These are phyloP conservation scores for Chlorophyllum brunneum DNA, from an alignment of 768 basidiomycete genomes.

Conservation along the genomic window DNA sequence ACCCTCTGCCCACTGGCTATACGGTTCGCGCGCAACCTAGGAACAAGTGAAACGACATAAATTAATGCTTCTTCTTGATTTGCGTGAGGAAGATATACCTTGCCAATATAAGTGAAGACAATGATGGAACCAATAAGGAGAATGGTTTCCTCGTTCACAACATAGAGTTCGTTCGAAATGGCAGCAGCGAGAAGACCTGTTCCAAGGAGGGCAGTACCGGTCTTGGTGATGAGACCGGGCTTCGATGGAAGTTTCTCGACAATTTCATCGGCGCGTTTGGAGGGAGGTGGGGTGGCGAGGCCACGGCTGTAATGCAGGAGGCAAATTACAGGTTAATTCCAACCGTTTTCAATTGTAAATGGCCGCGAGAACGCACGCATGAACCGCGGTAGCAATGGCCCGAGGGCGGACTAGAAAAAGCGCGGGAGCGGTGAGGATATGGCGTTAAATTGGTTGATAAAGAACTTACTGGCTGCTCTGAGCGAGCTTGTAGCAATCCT, in stretches of 20 bases:
- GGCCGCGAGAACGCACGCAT: constrained; percentile 41
- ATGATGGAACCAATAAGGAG: constrained; percentile 81
- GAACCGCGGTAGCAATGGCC: constrained; percentile 41
- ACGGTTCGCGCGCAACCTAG: constrained; percentile 79
- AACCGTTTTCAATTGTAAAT: constrained; percentile 9
- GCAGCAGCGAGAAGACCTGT: constrained; percentile 86
- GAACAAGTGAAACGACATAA: constrained; percentile 16
- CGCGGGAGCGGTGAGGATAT: neutral
- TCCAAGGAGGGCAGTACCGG: constrained; percentile 87
- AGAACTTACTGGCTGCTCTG: constrained; percentile 51
- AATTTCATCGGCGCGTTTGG: constrained; percentile 85
- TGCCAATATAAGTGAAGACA: constrained; percentile 77
- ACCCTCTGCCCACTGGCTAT: constrained; percentile 87
- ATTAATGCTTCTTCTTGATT: constrained; percentile 3
- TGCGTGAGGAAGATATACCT: constrained; percentile 43
- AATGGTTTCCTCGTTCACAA: constrained; percentile 95
- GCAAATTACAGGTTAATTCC: constrained; percentile 8
- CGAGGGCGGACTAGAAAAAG: constrained; percentile 48
- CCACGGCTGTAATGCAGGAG: constrained; percentile 46
- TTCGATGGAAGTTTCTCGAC: constrained; percentile 85
- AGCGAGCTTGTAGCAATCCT: constrained; percentile 67
- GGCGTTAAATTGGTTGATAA: neutral
- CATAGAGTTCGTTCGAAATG: constrained; percentile 96
- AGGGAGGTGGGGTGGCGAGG: constrained; percentile 69
- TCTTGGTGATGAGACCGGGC: constrained; percentile 90